These are phyloP conservation scores for Casuarina equisetifolia DNA, from an alignment of 306 rosid species.

Conservation along the genomic window DNA sequence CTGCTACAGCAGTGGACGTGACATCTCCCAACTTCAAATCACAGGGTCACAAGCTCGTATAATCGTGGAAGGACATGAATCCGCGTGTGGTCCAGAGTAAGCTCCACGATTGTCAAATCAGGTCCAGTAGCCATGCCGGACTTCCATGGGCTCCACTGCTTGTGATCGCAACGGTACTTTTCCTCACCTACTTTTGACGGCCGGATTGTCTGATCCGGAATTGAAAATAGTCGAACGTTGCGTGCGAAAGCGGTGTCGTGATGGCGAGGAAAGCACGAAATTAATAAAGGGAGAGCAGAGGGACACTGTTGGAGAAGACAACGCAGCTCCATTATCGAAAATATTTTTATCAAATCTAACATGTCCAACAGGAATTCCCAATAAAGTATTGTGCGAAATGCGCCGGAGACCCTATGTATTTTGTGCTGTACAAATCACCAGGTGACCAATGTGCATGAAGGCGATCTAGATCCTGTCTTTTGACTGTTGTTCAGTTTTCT, in stretches of 20 bases:
- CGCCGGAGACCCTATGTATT: background rate
- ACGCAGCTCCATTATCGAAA: constrained; percentile 2
- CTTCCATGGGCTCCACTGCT: background rate
- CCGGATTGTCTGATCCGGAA: background rate
- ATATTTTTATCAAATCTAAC: background rate
- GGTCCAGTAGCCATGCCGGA: background rate
- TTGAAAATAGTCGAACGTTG: constrained; percentile 35
- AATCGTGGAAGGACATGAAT: background rate
- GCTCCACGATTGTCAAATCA: background rate
- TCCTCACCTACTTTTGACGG: constrained; percentile 19
- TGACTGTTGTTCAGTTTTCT: constrained; percentile 15
- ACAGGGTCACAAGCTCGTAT: background rate
- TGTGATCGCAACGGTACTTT: background rate
- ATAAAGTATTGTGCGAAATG: background rate
- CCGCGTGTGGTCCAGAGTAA: background rate
- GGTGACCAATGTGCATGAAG: constrained; percentile 12
- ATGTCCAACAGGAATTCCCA: background rate
- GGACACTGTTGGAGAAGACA: constrained; percentile 18
- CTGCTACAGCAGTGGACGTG: background rate
- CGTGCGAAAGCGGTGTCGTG: constrained; percentile 37
- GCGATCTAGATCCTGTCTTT: constrained; percentile 9
- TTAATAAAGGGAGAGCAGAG: background rate
- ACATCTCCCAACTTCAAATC: background rate
- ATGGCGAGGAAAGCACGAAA: constrained; percentile 2
- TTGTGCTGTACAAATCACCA: background rate